These are phyloP conservation scores for Gnomoniopsis smithogilvyi DNA, from an alignment of 2,329 filamentous ascomycete species.

Conservation along the genomic window DNA sequence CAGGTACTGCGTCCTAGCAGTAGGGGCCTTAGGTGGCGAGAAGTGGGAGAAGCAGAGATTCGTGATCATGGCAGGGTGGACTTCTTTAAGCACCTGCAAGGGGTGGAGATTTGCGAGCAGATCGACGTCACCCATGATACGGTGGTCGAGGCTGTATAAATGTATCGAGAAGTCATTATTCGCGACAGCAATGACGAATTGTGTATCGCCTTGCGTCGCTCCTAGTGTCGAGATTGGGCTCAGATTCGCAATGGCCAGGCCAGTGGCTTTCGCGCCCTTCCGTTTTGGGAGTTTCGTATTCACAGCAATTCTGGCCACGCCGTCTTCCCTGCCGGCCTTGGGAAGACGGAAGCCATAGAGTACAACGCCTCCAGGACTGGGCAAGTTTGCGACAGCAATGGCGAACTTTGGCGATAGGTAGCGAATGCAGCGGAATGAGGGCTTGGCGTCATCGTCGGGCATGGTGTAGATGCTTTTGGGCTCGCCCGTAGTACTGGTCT, in stretches of 20 bases:
- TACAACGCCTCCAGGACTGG: constrained; percentile 54
- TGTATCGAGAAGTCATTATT: constrained; percentile 76
- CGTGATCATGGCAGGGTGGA: constrained; percentile 58
- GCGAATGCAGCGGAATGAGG: constrained; percentile 55
- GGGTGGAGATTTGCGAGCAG: constrained; percentile 51
- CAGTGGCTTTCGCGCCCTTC: constrained; percentile 64
- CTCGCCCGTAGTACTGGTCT: constrained; percentile 35
- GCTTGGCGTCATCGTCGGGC: constrained; percentile 43
- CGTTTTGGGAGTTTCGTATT: constrained; percentile 56
- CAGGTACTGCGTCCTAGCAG: constrained; percentile 55
- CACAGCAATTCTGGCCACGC: constrained; percentile 47
- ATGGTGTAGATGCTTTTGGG: constrained; percentile 56
- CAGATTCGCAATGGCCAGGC: constrained; percentile 73
- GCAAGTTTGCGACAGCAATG: constrained; percentile 55
- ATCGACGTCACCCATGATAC: constrained; percentile 40
- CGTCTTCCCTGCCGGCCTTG: constrained; percentile 27
- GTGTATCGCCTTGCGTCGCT: constrained; percentile 58
- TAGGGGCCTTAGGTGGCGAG: constrained; percentile 46
- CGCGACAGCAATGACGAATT: constrained; percentile 78
- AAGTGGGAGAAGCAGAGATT: constrained; percentile 58
- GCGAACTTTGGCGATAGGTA: constrained; percentile 58
- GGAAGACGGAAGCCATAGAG: constrained; percentile 56
- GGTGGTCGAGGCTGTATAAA: constrained; percentile 74
- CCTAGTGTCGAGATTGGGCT: constrained; percentile 48
- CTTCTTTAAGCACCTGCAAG: constrained; percentile 49